phyloP scores from a whole-genome alignment of 805 yeast genomes.

The Saccharomycopsis malanga region DNA sequence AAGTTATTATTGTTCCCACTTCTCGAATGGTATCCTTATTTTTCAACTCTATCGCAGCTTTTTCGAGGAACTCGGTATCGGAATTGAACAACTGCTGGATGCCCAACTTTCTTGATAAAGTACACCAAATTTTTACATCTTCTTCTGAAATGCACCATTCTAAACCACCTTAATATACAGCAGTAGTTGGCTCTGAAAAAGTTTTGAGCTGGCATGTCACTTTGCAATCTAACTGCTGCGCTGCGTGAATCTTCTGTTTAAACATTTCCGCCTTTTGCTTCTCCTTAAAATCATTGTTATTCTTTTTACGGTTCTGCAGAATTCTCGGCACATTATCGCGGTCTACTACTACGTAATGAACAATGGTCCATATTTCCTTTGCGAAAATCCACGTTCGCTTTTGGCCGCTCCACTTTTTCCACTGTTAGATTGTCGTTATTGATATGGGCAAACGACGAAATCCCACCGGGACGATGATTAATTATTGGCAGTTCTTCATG shows the following conservation, averaged over 20 bases:
- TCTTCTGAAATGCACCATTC: slow-evolving; percentile 10
- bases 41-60: neutral
- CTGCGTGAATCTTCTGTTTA: neutral
- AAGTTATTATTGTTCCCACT: neutral
- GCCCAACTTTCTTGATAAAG: slow-evolving; percentile 1
- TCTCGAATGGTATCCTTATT: neutral
- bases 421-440: no score
- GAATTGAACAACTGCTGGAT: neutral
- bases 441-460: no score
- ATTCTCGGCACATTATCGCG: no score
- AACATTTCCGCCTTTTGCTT: neutral
- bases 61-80: neutral
- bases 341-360: no score
- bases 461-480: no score
- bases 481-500: no score
- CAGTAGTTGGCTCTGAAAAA: neutral
- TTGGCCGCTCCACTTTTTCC: no score
- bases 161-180: slow-evolving; percentile 1
- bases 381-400: no score
- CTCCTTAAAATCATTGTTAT: neutral
- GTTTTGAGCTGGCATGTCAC: neutral
- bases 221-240: neutral
- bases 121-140: slow-evolving; percentile 3
- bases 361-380: no score
- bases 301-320: no score